A percentile compares a stretch with the other conserved stretches of the same genome.
These are phyloP conservation scores for Auricularia heimuer DNA, from an alignment of 768 basidiomycete species.

Conservation along the genomic window DNA sequence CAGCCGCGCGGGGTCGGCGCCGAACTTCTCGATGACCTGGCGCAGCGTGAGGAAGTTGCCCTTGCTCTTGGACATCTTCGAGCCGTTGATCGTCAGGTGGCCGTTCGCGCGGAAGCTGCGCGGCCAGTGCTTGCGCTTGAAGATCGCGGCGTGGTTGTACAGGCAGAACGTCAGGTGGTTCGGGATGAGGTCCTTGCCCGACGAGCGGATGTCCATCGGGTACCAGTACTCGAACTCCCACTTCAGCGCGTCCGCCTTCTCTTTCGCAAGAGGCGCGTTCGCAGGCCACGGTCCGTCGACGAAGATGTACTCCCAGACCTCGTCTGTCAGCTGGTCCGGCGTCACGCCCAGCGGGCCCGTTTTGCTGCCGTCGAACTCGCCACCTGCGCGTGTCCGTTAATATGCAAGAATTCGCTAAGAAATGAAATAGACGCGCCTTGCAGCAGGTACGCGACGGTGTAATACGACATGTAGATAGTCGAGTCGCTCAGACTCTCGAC, in stretches of 20 bases:
- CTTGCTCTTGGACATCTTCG: constrained; percentile 98
- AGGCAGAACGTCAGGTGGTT: constrained; percentile 92
- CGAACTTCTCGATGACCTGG: constrained; percentile 88
- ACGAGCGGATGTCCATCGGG: constrained; percentile 95
- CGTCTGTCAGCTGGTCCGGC: constrained; percentile 91
- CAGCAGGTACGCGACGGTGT: constrained; percentile 84
- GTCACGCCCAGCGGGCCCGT: constrained; percentile 79
- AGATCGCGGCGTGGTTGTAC: constrained; percentile 93
- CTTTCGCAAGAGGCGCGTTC: constrained; percentile 51
- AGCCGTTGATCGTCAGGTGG: constrained; percentile 92
- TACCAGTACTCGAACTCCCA: constrained; percentile 96
- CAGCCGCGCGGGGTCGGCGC: constrained; percentile 89
- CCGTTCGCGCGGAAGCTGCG: constrained; percentile 90
- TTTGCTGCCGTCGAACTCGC: constrained; percentile 66
- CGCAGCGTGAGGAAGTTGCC: constrained; percentile 90
- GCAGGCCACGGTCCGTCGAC: constrained; percentile 67
- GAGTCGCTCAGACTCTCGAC: constrained; percentile 97
- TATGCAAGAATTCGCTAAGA: not conserved
- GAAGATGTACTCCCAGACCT: constrained; percentile 93
- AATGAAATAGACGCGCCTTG: constrained; percentile 44
- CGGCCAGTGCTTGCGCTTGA: constrained; percentile 82
- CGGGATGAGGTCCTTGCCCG: constrained; percentile 92
- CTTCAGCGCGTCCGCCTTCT: constrained; percentile 76
- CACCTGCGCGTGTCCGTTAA: constrained; percentile 29
- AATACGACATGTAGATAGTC: constrained; percentile 98